Evolutionary conservation across 1,139 yeast species (phyloP).

Genomic region (Suhomyces atakaporum): DNA sequence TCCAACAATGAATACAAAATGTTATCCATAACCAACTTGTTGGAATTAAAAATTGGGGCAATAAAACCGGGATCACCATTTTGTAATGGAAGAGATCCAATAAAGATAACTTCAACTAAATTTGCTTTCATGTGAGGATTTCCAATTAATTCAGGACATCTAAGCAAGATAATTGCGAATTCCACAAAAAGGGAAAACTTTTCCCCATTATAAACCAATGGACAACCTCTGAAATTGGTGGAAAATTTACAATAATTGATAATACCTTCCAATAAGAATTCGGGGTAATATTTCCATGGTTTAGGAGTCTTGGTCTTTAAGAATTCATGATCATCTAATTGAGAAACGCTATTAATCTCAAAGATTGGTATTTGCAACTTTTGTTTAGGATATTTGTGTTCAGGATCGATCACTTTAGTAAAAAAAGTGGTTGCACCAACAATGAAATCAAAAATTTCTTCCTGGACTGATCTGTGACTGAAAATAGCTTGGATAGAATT

Average conservation of each 20-base stretch:
- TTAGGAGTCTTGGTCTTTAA: slow-evolving; percentile 63
- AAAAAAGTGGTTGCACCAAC: slow-evolving; percentile 76
- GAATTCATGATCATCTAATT: slow-evolving; percentile 69
- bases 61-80: slow-evolving; percentile 74
- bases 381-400: slow-evolving; percentile 59
- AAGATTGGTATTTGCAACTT: slow-evolving; percentile 65
- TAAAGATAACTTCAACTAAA: slow-evolving; percentile 75
- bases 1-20: slow-evolving; percentile 81
- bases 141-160: slow-evolving; percentile 84
- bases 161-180: slow-evolving; percentile 68
- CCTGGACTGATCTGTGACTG: slow-evolving; percentile 53
- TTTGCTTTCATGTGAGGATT: slow-evolving; percentile 92
- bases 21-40: slow-evolving; percentile 63
- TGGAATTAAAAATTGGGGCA: slow-evolving; percentile 62
- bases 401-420: slow-evolving; percentile 71
- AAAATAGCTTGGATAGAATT: slow-evolving; percentile 64
- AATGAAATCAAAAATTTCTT: slow-evolving; percentile 72
- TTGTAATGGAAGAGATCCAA: slow-evolving; percentile 65
- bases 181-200: slow-evolving; percentile 66
- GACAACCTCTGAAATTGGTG: slow-evolving; percentile 59
- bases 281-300: slow-evolving; percentile 89
- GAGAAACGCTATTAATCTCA: slow-evolving; percentile 48
- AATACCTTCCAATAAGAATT: slow-evolving; percentile 82
- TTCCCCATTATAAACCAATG: slow-evolving; percentile 52
- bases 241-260: slow-evolving; percentile 70